Percentiles rank a stretch among this genome's conserved stretches.
Evolutionary conservation across 139 green algal species (phyloP).

Genomic region (Chlamydomonas sp.): DNA sequence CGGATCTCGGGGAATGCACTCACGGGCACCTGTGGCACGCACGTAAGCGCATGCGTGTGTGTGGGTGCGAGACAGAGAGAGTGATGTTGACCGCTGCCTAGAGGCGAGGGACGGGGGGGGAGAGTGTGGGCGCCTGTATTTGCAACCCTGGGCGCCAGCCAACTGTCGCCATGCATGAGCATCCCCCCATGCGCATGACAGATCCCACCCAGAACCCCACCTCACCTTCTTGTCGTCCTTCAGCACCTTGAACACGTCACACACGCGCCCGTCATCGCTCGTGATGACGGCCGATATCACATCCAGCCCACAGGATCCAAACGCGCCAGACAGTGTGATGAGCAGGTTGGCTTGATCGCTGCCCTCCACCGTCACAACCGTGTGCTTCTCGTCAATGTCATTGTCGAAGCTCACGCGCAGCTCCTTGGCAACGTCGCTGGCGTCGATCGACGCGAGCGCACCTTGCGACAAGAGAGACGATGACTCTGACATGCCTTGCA

Average conservation of each 20-base stretch:
- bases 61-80: too few relatives aligned
- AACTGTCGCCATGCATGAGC: too few relatives aligned
- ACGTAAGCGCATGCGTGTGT: too few relatives aligned
- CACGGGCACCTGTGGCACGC: conserved; percentile 14
- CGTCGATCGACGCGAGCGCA: conserved; percentile 11
- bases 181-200: neutral
- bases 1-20: neutral
- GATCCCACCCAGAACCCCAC: neutral
- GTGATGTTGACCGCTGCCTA: too few relatives aligned
- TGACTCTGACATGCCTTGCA: too few relatives aligned
- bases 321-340: conserved; percentile 50
- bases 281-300: conserved; percentile 68
- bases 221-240: conserved; percentile 46
- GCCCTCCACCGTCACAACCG: conserved; percentile 46
- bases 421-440: conserved; percentile 2
- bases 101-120: too few relatives aligned
- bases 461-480: too few relatives aligned
- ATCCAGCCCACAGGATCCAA: conserved; percentile 49
- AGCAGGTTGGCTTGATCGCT: conserved; percentile 52
- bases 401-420: conserved; percentile 54
- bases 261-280: conserved; percentile 46
- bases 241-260: conserved; percentile 67
- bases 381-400: conserved; percentile 36
- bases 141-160: too few relatives aligned
- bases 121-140: too few relatives aligned